Percentiles rank a stretch among this genome's conserved stretches.
Conservation (phyloP, 1,284 basidiomycete genomes). For the Pyrrhoderma lamaoense region DNA sequence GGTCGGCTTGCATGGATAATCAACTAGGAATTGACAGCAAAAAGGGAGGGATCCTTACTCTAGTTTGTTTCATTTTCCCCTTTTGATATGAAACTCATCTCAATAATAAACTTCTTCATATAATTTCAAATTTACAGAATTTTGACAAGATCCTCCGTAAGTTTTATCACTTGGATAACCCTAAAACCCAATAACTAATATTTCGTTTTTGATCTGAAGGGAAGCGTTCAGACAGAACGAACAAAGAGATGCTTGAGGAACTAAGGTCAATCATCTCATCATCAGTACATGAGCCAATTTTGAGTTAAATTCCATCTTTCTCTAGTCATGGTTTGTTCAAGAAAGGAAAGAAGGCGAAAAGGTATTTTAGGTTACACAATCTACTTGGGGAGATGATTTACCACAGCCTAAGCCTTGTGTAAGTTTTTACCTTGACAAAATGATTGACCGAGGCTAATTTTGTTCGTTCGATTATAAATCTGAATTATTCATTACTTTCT, state of each 20-base stretch:
- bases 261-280: slow-evolving; percentile 7
- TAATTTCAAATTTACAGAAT: background rate
- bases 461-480: no score
- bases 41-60: slow-evolving; percentile 12
- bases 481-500: no score
- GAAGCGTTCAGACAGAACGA: slow-evolving; percentile 4
- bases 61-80: background rate
- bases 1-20: slow-evolving; percentile 16
- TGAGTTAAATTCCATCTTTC: background rate
- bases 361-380: background rate
- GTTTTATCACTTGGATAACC: background rate
- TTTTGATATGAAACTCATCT: background rate
- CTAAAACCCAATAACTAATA: background rate
- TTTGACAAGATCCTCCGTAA: slow-evolving; percentile 11
- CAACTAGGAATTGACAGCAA: slow-evolving; percentile 13
- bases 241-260: slow-evolving; percentile 11
- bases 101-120: background rate
- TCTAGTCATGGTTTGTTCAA: slow-evolving; percentile 6
- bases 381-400: background rate
- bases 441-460: no score
- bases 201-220: slow-evolving; percentile 6
- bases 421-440: background rate
- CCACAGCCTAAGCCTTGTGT: slow-evolving; percentile 15
- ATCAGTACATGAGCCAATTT: background rate
- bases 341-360: slow-evolving; percentile 9